Percentiles rank a stretch among this genome's conserved stretches.
Evolutionary conservation across 345 rosid genomes (phyloP).

Genomic region (Trapa incisa): DNA sequence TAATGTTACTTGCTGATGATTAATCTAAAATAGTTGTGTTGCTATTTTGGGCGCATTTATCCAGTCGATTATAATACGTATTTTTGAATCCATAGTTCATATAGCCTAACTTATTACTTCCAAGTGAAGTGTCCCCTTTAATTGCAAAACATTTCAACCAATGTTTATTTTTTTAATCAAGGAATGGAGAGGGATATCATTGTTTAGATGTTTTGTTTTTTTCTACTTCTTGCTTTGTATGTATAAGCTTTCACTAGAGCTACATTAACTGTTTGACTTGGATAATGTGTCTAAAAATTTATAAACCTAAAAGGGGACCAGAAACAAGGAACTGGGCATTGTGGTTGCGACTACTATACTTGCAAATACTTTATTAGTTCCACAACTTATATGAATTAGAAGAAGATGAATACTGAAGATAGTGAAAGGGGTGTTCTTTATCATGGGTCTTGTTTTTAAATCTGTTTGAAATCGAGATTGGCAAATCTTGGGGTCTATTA

Average conservation of each 20-base stretch:
- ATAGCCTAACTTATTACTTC: not conserved
- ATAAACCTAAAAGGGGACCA: too few relatives aligned
- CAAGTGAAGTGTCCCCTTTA: too few relatives aligned
- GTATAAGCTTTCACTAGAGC: too few relatives aligned
- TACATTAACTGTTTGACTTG: too few relatives aligned
- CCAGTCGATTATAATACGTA: not conserved
- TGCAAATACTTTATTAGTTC: not conserved
- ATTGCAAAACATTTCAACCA: too few relatives aligned
- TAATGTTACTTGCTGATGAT: not conserved
- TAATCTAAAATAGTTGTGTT: not conserved
- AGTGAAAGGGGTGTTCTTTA: not conserved
- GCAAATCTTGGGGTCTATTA: not conserved
- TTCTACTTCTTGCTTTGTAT: too few relatives aligned
- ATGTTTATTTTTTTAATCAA: too few relatives aligned
- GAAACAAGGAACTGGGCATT: too few relatives aligned
- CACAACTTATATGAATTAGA: not conserved
- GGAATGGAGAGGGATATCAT: too few relatives aligned
- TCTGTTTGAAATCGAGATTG: not conserved
- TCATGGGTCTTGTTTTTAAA: not conserved
- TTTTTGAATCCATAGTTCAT: not conserved
- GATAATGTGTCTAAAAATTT: too few relatives aligned
- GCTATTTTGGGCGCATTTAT: not conserved
- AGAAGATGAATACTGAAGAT: not conserved
- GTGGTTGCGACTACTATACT: too few relatives aligned
- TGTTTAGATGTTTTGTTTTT: too few relatives aligned